Conservation (phyloP, 352 stramenopile genomes). For the Phytophthora pini region DNA sequence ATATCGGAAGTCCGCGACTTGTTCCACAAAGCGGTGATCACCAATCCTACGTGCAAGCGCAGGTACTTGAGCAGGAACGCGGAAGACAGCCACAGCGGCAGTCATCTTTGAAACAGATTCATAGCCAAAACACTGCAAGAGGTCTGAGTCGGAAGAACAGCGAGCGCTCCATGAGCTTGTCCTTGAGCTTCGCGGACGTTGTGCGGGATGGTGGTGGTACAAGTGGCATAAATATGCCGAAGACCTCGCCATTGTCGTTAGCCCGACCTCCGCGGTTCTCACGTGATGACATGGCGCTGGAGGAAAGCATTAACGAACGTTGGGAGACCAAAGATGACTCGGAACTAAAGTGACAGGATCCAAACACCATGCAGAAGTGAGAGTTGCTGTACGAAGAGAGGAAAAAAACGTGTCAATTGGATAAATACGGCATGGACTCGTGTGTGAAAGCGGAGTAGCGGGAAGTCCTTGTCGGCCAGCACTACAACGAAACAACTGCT, state of each 20-base stretch:
- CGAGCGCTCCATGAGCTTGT: conserved; percentile 86
- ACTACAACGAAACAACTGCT: not conserved
- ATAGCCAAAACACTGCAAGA: conserved; percentile 30
- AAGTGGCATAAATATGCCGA: conserved; percentile 36
- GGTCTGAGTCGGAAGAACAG: conserved; percentile 62
- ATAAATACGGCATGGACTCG: conserved; percentile 53
- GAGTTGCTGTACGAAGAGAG: not conserved
- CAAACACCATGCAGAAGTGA: conserved; percentile 11
- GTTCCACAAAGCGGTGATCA: conserved; percentile 34
- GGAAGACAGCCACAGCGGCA: conserved; percentile 20
- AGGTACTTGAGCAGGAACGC: conserved; percentile 18
- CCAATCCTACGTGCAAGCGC: conserved; percentile 12
- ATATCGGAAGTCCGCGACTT: conserved; percentile 54
- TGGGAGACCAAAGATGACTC: conserved; percentile 78
- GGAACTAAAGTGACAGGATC: conserved; percentile 55
- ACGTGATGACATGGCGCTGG: conserved; percentile 60
- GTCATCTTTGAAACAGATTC: conserved; percentile 33
- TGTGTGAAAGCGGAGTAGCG: conserved; percentile 1
- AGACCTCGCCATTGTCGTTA: conserved; percentile 51
- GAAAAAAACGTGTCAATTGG: conserved; percentile 18
- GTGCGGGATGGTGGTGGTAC: conserved; percentile 63
- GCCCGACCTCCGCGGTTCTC: conserved; percentile 52
- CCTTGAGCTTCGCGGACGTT: conserved; percentile 88
- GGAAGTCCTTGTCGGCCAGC: not conserved
- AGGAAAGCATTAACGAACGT: conserved; percentile 73